phyloP scores from a whole-genome alignment of 495 filamentous ascomycete species.

The Penicillium ochrochloron region DNA sequence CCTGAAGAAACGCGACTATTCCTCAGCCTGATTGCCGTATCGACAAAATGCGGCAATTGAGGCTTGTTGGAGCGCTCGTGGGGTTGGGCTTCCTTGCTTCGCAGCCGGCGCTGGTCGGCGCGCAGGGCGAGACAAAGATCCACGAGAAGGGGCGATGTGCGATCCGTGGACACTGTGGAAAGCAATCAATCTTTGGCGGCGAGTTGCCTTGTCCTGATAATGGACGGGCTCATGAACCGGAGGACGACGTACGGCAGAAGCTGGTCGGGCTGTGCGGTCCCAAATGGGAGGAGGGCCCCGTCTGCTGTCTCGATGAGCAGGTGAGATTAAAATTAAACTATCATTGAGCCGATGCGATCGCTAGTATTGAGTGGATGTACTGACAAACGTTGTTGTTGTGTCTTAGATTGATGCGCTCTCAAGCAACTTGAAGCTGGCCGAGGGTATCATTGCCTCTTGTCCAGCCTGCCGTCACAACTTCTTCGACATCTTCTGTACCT shows the following conservation, averaged over 20 bases:
- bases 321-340: conserved; percentile 42
- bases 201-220: conserved; percentile 96
- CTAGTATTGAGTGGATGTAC: neutral
- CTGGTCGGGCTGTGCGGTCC: conserved; percentile 84
- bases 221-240: conserved; percentile 73
- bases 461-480: conserved; percentile 97
- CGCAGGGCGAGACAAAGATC: conserved; percentile 58
- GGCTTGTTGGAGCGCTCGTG: conserved; percentile 33
- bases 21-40: neutral
- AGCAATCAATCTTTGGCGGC: conserved; percentile 81
- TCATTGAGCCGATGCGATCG: neutral
- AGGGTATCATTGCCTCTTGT: conserved; percentile 86
- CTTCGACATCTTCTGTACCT: conserved; percentile 95
- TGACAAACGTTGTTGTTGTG: neutral
- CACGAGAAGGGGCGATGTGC: conserved; percentile 92
- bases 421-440: conserved; percentile 82
- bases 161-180: conserved; percentile 88
- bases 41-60: conserved; percentile 42
- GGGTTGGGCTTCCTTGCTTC: conserved; percentile 38
- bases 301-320: conserved; percentile 87
- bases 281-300: conserved; percentile 78
- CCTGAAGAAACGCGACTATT: neutral
- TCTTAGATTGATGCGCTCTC: conserved; percentile 73
- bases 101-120: conserved; percentile 34
- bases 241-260: conserved; percentile 68